phyloP scores from a whole-genome alignment of 371 early-diverging fungal species.

The Mucor irregularis region DNA sequence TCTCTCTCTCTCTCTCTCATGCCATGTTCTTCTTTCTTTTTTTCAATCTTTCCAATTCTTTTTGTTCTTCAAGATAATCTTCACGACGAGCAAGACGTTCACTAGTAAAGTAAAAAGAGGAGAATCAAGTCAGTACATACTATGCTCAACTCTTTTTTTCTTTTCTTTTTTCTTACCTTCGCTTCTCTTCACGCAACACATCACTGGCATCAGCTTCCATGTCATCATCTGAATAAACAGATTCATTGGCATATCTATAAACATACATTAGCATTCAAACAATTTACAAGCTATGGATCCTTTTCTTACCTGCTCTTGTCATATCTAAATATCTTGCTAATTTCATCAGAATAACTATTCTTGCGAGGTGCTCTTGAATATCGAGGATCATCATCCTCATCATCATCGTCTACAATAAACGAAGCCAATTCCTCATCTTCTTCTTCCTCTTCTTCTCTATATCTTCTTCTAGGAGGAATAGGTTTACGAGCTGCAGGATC shows the following conservation, averaged over 20 bases:
- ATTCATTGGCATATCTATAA: conserved; percentile 51
- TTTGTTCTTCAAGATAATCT: conserved; percentile 54
- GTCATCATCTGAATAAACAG: conserved; percentile 56
- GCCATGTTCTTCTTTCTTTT: conserved; percentile 47
- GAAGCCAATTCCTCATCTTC: conserved; percentile 42
- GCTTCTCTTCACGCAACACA: conserved; percentile 57
- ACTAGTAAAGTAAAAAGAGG: conserved; percentile 27
- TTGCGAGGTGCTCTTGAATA: conserved; percentile 11
- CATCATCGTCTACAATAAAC: conserved; percentile 55
- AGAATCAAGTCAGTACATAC: not conserved
- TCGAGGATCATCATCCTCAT: conserved; percentile 28
- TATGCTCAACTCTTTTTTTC: not conserved
- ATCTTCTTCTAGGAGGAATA: conserved; percentile 6
- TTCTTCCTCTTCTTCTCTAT: conserved; percentile 29
- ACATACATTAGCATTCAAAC: conserved; percentile 12
- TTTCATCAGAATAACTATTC: conserved; percentile 41
- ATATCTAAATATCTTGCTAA: conserved; percentile 52
- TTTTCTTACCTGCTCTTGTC: conserved; percentile 27
- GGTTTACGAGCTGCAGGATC: conserved; percentile 9
- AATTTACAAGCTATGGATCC: not conserved
- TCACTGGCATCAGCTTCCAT: conserved; percentile 64
- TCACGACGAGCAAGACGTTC: conserved; percentile 56
- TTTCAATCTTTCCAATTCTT: conserved; percentile 68
- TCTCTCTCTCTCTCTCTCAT: not conserved
- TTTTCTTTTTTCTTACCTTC: conserved; percentile 41